Percentiles rank a stretch among this genome's conserved stretches.
These are phyloP conservation scores for Trichoderma asperelloides DNA, from an alignment of 495 filamentous ascomycete species.

Conservation along the genomic window DNA sequence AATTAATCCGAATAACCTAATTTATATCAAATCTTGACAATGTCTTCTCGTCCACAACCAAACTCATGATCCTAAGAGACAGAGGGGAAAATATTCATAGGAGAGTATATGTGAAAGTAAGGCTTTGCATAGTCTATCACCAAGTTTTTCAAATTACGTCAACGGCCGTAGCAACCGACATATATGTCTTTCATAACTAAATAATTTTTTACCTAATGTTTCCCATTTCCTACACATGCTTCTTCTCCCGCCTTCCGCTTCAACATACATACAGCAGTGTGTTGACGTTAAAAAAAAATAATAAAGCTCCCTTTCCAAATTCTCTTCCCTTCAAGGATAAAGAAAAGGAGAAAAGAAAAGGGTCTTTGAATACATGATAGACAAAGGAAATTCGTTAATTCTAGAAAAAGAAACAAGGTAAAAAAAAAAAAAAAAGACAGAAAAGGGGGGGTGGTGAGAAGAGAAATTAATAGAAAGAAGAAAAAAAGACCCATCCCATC, in stretches of 20 bases:
- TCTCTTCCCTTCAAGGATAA: background rate
- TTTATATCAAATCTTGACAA: too few relatives aligned
- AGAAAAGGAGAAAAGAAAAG: background rate
- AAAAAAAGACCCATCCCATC: conserved; percentile 6
- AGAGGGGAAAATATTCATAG: too few relatives aligned
- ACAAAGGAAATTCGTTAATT: conserved; percentile 7
- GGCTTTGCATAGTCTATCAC: too few relatives aligned
- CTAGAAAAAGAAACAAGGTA: background rate
- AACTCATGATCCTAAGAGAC: too few relatives aligned
- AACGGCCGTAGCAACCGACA: background rate
- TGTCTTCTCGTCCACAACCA: too few relatives aligned
- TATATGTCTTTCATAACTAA: background rate
- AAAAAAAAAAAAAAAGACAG: background rate
- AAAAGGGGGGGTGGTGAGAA: background rate
- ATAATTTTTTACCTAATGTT: conserved; percentile 2
- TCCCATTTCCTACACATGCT: background rate
- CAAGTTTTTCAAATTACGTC: background rate
- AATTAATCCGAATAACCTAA: too few relatives aligned
- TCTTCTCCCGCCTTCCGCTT: too few relatives aligned
- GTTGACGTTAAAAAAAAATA: background rate
- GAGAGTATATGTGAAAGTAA: too few relatives aligned
- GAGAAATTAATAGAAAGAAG: background rate
- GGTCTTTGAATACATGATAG: background rate
- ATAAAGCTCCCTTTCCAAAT: background rate
- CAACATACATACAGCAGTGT: background rate